phyloP scores from a whole-genome alignment of 2,329 filamentous ascomycete species.

The Fusarium nurragi region DNA sequence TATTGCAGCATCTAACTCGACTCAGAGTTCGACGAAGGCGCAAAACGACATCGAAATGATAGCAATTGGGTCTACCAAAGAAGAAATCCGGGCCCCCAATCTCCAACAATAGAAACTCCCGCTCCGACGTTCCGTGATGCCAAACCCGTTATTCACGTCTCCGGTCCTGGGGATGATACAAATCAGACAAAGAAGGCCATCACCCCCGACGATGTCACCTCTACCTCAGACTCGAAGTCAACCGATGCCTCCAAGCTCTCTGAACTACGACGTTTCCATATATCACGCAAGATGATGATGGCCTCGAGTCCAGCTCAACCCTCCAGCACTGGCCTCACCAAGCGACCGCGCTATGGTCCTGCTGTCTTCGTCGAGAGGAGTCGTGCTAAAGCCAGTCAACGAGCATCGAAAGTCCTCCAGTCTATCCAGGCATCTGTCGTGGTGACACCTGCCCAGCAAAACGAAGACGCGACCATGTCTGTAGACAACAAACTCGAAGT shows the following conservation, averaged over 20 bases:
- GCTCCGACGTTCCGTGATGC: conserved; percentile 29
- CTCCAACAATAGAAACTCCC: conserved; percentile 40
- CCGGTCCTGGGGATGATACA: conserved; percentile 50
- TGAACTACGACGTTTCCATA: conserved; percentile 64
- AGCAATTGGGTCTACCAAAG: conserved; percentile 66
- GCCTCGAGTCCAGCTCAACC: conserved; percentile 35
- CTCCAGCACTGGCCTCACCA: conserved; percentile 49
- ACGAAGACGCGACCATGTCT: conserved; percentile 4
- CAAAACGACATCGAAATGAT: conserved; percentile 63
- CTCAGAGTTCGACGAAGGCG: conserved; percentile 61
- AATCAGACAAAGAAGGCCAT: conserved; percentile 22
- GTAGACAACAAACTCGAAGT: not conserved
- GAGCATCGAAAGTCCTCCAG: conserved; percentile 30
- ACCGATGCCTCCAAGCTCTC: conserved; percentile 18
- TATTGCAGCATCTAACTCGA: conserved; percentile 27
- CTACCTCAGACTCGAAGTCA: conserved; percentile 18
- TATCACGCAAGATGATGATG: conserved; percentile 59
- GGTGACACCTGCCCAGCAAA: not conserved
- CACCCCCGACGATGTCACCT: not conserved
- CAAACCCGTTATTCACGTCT: conserved; percentile 60
- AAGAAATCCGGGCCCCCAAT: conserved; percentile 50
- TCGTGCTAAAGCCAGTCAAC: conserved; percentile 49
- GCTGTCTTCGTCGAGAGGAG: conserved; percentile 66
- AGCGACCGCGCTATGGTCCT: conserved; percentile 54
- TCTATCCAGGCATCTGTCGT: conserved; percentile 17